phyloP scores from a whole-genome alignment of 768 basidiomycete genomes.

The Kockovaella imperatae region DNA sequence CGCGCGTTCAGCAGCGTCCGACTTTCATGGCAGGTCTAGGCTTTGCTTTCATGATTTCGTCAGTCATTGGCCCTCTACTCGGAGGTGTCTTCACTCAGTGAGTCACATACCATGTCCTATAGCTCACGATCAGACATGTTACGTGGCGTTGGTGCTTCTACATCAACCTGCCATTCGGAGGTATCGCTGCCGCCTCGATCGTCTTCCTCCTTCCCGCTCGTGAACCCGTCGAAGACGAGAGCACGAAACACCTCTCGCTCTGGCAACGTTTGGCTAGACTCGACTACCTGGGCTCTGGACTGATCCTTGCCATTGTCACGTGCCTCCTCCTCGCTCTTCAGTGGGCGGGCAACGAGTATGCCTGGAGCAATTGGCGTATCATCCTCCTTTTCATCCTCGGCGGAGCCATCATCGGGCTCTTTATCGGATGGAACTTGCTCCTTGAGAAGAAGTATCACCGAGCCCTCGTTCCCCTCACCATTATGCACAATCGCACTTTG shows the following conservation, averaged over 20 bases:
- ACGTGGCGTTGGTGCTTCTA: conserved; percentile 48
- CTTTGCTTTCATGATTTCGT: conserved; percentile 35
- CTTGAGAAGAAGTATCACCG: conserved; percentile 35
- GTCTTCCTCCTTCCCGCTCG: conserved; percentile 43
- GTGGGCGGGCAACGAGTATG: conserved; percentile 51
- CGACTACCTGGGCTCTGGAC: conserved; percentile 47
- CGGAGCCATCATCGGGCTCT: conserved; percentile 36
- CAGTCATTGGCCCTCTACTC: conserved; percentile 43
- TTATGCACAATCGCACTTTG: conserved; percentile 42
- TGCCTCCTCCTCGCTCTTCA: conserved; percentile 49
- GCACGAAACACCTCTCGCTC: conserved; percentile 1
- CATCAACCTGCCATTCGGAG: conserved; percentile 40
- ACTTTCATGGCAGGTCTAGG: conserved; percentile 41
- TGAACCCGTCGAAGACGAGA: conserved; percentile 16
- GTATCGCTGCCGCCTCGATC: conserved; percentile 42
- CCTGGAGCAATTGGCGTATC: conserved; percentile 47
- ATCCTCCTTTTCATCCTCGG: conserved; percentile 42
- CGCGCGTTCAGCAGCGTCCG: conserved; percentile 28
- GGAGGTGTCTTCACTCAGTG: conserved; percentile 43
- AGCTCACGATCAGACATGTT: too few species aligned
- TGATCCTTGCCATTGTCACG: conserved; percentile 46
- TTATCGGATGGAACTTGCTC: conserved; percentile 44
- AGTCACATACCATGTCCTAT: too few species aligned
- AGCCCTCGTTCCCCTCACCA: conserved; percentile 45
- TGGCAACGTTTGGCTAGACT: conserved; percentile 30